Percentiles rank a stretch among this genome's conserved stretches.
These are phyloP conservation scores for Rhynchospora pubera DNA, from an alignment of 176 grass and related monocot species.

Conservation along the genomic window DNA sequence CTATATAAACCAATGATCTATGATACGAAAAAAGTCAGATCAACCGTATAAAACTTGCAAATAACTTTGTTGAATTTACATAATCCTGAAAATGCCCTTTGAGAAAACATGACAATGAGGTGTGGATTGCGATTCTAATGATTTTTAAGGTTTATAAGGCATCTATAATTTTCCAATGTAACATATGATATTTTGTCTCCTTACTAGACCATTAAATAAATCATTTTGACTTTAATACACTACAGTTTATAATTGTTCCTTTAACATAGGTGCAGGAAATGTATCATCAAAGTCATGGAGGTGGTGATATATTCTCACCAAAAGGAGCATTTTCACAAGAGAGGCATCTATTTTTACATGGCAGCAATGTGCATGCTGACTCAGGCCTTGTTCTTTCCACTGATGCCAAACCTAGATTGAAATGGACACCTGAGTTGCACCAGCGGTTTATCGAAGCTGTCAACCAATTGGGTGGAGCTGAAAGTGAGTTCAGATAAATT, in stretches of 20 bases:
- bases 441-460: constrained; percentile 92
- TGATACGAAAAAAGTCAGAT: background rate
- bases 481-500: constrained; percentile 67
- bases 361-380: constrained; percentile 68
- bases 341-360: constrained; percentile 68
- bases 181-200: no score
- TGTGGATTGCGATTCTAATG: background rate
- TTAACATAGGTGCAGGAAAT: constrained; percentile 39
- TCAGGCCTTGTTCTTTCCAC: constrained; percentile 93
- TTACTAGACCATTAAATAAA: no score
- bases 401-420: constrained; percentile 90
- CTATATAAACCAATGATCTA: background rate
- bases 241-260: constrained; percentile 13
- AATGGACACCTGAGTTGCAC: constrained; percentile 99
- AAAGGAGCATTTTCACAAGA: constrained; percentile 58
- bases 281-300: constrained; percentile 80
- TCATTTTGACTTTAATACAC: background rate
- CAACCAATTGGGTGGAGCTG: constrained; percentile 94
- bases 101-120: background rate
- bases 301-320: constrained; percentile 55
- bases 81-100: background rate
- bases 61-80: background rate
- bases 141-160: background rate
- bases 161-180: background rate
- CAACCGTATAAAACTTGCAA: background rate